phyloP scores from a whole-genome alignment of 257 asterid genomes.

The Verbascum thapsus region DNA sequence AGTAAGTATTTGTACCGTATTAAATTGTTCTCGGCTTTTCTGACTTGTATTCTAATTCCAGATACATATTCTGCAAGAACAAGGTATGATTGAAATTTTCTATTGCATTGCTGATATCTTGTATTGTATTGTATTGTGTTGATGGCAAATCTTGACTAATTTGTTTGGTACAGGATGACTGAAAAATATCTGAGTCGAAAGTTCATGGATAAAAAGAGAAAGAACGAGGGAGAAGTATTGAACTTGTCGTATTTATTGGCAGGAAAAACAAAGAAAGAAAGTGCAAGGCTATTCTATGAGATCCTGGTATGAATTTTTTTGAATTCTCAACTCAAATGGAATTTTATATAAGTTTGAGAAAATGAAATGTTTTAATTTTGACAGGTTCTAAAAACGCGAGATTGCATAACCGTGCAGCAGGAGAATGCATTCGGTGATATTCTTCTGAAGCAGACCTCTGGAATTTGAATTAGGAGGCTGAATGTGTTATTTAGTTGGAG shows the following conservation, averaged over 20 bases:
- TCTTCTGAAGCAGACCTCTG: conserved; percentile 32
- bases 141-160: conserved; percentile 6
- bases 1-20: conserved; percentile 4
- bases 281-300: conserved; percentile 74
- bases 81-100: conserved; percentile 47
- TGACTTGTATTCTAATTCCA: conserved; percentile 37
- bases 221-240: conserved; percentile 40
- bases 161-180: conserved; percentile 43
- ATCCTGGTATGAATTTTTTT: conserved; percentile 57
- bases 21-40: conserved; percentile 20
- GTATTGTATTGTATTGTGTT: neutral
- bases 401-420: conserved; percentile 66
- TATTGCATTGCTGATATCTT: neutral
- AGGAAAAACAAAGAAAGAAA: conserved; percentile 59
- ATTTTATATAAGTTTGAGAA: conserved; percentile 8
- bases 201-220: conserved; percentile 42
- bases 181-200: conserved; percentile 49
- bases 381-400: conserved; percentile 70
- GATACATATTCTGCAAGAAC: conserved; percentile 57
- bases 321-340: neutral
- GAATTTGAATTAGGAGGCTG: conserved; percentile 6
- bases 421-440: conserved; percentile 57
- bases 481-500: neutral
- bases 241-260: conserved; percentile 45
- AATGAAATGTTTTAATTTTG: neutral